Base-by-base conservation (phyloP, 2,329 filamentous ascomycete genomes). In the Periconia macrospinosa region DNA sequence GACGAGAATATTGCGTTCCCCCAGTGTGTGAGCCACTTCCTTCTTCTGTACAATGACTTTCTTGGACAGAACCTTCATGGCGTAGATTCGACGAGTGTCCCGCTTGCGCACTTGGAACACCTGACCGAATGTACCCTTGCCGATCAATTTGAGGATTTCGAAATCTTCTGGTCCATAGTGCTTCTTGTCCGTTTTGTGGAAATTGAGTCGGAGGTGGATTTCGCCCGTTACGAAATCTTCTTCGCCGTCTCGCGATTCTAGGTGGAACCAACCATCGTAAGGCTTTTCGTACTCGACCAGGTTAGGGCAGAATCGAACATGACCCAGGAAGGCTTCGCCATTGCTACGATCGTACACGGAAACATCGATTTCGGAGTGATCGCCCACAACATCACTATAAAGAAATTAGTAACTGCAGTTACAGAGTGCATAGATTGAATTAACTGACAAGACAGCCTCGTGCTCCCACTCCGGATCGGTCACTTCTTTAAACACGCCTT, bases 21-120 rank as follows among this genome's bases (percentile, higher is more conserved):
- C 94, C 37, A 99, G 87, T 0, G 94, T 99, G 72, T 99, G 94
- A 15, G 93, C 92, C 47, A 99, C 92, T 75, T 99, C 94, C 77
- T 99, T 99, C 84, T 99, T 99, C 77, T 99, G 94, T 23, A 99
- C 94, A 68, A 99, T 99, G 49, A 99, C 94, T 81, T 99, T 99
- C 82, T 99, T 99, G 47, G 94, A 97, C 30, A 99, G 80, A 1
- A 99, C 93, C 76, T 99, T 99, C 94, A 99, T 99, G 57, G 94
- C 94, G 69, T 99, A 99, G 56, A 99, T 97, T 43, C 94, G 88
- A 66, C 87, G 86, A 0, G 93, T 97, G 72, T 99, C 94, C 80
- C 91, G 94, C 83, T 99, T 99, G 65, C 91, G 88, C 7, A 99
- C 94, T 73, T 99, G 94, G 72, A 97, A 99, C 2, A 99, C 94